Conservation (phyloP, 2,329 filamentous ascomycete genomes). For the Mycosphaerelloides madeirae region DNA sequence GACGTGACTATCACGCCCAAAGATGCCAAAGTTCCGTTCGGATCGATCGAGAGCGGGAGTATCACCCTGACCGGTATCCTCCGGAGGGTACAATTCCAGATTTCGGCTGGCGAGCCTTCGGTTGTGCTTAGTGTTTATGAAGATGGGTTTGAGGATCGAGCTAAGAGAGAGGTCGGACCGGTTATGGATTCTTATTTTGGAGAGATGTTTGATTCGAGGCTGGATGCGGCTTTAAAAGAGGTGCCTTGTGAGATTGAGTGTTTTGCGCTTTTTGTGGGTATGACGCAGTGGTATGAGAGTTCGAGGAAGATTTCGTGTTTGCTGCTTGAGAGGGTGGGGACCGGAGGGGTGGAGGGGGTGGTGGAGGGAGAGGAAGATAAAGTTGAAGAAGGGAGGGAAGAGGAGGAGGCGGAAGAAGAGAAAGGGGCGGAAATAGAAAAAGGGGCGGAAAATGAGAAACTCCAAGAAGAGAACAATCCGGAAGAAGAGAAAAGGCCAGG, state of each 20-base stretch:
- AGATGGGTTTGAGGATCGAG: constrained; percentile 1
- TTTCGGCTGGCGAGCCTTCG: not conserved
- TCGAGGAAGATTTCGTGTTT: not conserved
- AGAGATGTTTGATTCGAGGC: not conserved
- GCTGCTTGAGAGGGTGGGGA: not conserved
- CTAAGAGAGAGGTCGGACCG: not conserved
- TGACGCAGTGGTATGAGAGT: constrained; percentile 1
- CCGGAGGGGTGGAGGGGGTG: too few species aligned
- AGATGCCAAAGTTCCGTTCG: not conserved
- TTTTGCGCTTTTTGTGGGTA: not conserved
- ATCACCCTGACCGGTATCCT: not conserved
- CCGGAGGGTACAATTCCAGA: not conserved
- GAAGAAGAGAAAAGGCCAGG: too few species aligned
- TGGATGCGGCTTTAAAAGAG: not conserved
- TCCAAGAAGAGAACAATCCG: too few species aligned
- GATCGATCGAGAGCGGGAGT: not conserved
- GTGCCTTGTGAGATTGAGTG: not conserved
- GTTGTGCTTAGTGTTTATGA: constrained; percentile 4
- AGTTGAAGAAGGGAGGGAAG: too few species aligned
- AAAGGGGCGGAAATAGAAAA: too few species aligned
- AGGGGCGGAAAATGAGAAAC: too few species aligned
- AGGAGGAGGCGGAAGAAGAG: too few species aligned
- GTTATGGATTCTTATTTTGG: constrained; percentile 1
- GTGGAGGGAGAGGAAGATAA: too few species aligned
- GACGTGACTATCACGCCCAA: not conserved